These are phyloP conservation scores for Phytophthora agathidicida DNA, from an alignment of 352 stramenopile species.

Conservation along the genomic window DNA sequence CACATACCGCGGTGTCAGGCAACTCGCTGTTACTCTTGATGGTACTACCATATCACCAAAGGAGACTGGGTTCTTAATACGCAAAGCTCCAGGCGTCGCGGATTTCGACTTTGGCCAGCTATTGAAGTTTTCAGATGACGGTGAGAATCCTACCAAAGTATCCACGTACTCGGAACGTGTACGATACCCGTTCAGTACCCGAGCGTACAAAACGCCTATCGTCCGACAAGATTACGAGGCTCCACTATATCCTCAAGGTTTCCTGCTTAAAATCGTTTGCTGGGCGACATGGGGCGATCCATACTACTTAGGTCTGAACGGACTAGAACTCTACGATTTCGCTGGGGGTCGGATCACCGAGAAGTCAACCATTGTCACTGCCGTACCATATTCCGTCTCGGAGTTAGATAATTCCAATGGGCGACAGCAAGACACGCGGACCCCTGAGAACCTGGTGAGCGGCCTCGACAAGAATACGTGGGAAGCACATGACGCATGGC, in stretches of 20 bases:
- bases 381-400: conserved; percentile 61
- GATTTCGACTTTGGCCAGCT: conserved; percentile 82
- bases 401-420: conserved; percentile 36
- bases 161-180: conserved; percentile 47
- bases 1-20: conserved; percentile 69
- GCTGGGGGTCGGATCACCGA: conserved; percentile 45
- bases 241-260: conserved; percentile 78
- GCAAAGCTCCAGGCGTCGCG: conserved; percentile 76
- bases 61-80: conserved; percentile 66
- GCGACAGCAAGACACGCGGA: conserved; percentile 44
- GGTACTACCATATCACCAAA: conserved; percentile 54
- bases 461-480: conserved; percentile 78
- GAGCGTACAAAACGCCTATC: conserved; percentile 74
- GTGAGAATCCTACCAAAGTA: background rate
- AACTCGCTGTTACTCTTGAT: conserved; percentile 58
- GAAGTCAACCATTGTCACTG: conserved; percentile 46
- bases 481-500: conserved; percentile 74
- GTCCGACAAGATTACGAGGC: conserved; percentile 90
- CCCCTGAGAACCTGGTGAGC: conserved; percentile 70
- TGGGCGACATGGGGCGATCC: conserved; percentile 87
- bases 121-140: conserved; percentile 36
- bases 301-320: conserved; percentile 85
- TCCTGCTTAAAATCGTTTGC: conserved; percentile 84
- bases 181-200: conserved; percentile 41
- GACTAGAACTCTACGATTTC: conserved; percentile 81